phyloP scores from a whole-genome alignment of 495 filamentous ascomycete genomes.

The Glarea lozoyensis region DNA sequence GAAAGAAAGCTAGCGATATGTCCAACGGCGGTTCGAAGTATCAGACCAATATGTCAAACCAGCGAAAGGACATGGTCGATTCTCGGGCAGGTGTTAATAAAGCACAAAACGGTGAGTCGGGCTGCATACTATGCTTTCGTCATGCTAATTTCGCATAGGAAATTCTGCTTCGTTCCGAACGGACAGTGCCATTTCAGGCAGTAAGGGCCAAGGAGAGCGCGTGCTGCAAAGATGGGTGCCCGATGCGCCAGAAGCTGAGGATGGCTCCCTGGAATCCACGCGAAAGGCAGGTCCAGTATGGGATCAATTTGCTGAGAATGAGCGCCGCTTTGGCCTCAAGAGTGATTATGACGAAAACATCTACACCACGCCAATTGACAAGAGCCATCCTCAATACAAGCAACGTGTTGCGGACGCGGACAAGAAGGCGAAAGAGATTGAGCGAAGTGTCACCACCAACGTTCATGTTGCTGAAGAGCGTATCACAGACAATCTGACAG shows the following conservation, averaged over 20 bases:
- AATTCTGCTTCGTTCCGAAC: conserved; percentile 56
- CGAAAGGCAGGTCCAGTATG: conserved; percentile 44
- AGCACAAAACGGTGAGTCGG: conserved; percentile 58
- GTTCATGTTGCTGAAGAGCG: conserved; percentile 84
- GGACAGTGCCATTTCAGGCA: conserved; percentile 79
- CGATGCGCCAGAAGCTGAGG: conserved; percentile 44
- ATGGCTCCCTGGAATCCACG: conserved; percentile 60
- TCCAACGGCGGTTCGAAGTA: conserved; percentile 33
- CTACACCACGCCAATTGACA: conserved; percentile 88
- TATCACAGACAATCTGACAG: conserved; percentile 48
- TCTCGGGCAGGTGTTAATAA: conserved; percentile 41
- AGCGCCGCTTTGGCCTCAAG: conserved; percentile 75
- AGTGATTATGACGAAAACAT: conserved; percentile 87
- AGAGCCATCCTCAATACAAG: conserved; percentile 68
- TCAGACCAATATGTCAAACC: conserved; percentile 58
- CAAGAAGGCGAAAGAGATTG: conserved; percentile 83
- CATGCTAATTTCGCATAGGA: conserved; percentile 9
- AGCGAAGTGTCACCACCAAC: conserved; percentile 57
- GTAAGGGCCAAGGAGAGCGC: conserved; percentile 59
- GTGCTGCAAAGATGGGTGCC: conserved; percentile 80
- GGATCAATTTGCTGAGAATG: conserved; percentile 94
- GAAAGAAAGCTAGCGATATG: conserved; percentile 19
- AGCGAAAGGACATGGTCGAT: conserved; percentile 66
- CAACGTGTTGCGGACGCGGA: conserved; percentile 69
- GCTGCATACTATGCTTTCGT: not conserved